Conservation (phyloP, 2,329 filamentous ascomycete species). For the Balansia obtecta region DNA sequence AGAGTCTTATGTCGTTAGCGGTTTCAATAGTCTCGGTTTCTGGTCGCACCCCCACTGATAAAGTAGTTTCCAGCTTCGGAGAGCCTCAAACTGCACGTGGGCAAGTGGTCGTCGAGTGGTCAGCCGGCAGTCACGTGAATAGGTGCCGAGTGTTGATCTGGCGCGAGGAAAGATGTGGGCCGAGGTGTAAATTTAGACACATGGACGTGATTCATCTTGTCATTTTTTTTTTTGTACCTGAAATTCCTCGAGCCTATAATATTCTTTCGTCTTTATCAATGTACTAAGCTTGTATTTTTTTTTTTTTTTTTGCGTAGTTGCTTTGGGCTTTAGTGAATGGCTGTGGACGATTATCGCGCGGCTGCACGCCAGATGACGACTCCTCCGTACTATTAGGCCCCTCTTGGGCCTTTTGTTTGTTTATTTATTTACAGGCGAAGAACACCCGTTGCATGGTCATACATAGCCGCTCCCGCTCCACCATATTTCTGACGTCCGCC, state of each 20-base stretch:
- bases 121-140: constrained; percentile 17
- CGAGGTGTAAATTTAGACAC: background rate
- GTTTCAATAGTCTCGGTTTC: background rate
- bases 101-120: constrained; percentile 15
- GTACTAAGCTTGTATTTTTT: no score
- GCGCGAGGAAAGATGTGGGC: background rate
- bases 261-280: no score
- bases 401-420: background rate
- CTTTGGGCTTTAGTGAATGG: background rate
- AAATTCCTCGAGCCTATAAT: no score
- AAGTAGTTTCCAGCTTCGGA: constrained; percentile 3
- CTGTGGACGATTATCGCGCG: background rate
- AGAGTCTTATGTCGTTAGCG: no score
- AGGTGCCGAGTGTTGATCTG: background rate
- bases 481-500: background rate
- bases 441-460: background rate
- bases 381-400: background rate
- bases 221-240: no score
- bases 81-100: constrained; percentile 18
- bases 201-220: background rate
- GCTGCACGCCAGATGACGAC: background rate
- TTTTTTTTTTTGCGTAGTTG: background rate
- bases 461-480: constrained; percentile 1
- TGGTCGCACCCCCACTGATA: background rate
- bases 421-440: no score